phyloP scores from a whole-genome alignment of 176 grass and related monocot genomes.

The Hsuehochloa calcarea region DNA sequence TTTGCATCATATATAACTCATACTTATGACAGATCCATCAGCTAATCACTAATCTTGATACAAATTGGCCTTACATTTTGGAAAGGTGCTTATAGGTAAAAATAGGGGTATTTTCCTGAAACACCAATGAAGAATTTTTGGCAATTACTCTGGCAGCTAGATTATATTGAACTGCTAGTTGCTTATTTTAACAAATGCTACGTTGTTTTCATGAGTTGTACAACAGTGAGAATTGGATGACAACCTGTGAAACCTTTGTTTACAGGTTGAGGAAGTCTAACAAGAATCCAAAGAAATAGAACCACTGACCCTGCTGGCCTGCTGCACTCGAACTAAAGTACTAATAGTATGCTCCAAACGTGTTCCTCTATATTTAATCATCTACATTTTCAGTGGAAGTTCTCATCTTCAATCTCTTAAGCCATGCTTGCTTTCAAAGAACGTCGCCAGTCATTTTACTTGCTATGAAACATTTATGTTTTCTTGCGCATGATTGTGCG shows the following conservation, averaged over 20 bases:
- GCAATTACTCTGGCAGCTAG: background rate
- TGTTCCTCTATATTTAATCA: background rate
- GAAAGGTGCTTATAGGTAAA: background rate
- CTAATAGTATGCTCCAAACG: background rate
- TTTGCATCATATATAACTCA: background rate
- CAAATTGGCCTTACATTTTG: background rate
- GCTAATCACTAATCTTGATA: background rate
- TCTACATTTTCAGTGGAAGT: background rate
- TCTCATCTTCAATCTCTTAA: background rate
- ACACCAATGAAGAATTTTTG: background rate
- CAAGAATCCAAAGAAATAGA: background rate
- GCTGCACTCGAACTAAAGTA: background rate
- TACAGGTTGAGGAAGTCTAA: constrained; percentile 54
- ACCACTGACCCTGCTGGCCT: background rate
- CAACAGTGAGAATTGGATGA: background rate
- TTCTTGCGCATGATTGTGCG: background rate
- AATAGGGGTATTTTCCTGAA: background rate
- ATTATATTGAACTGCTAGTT: background rate
- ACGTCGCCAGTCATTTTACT: too few relatives aligned
- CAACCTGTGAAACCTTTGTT: background rate
- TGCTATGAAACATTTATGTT: too few relatives aligned
- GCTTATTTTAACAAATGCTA: background rate
- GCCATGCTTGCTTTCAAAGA: too few relatives aligned
- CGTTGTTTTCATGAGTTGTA: background rate
- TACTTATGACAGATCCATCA: background rate